These are phyloP conservation scores for Mediolabrus comicus DNA, from an alignment of 108 stramenopile genomes.

Conservation along the genomic window DNA sequence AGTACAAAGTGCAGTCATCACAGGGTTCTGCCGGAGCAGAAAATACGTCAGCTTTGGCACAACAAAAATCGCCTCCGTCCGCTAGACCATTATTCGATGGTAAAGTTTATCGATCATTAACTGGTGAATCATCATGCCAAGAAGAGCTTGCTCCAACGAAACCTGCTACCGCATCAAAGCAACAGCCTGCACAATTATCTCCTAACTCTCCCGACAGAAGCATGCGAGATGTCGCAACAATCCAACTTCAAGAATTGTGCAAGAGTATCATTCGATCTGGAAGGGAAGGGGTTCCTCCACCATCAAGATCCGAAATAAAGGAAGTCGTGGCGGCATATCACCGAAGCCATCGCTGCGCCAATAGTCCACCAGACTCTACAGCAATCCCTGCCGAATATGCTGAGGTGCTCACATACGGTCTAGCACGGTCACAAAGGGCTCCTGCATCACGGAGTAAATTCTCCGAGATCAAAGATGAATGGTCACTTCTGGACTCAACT, in stretches of 20 bases:
- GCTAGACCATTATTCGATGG: too few relatives aligned
- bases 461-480: not conserved
- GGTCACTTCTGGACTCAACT: not conserved
- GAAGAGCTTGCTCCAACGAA: too few relatives aligned
- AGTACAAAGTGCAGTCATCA: too few relatives aligned
- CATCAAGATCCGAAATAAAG: not conserved
- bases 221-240: not conserved
- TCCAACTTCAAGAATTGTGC: not conserved
- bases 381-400: not conserved
- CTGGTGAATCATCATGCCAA: not conserved
- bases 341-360: not conserved
- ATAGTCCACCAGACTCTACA: not conserved
- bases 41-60: too few relatives aligned
- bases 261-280: not conserved
- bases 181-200: not conserved
- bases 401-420: not conserved
- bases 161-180: not conserved
- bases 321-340: not conserved
- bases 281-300: not conserved
- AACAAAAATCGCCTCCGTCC: too few relatives aligned
- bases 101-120: too few relatives aligned
- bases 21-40: too few relatives aligned
- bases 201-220: not conserved
- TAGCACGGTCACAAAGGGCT: not conserved
- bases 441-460: not conserved